A percentile compares a stretch with the other conserved stretches of the same genome.
Conservation (phyloP, 2,329 filamentous ascomycete species). For the Colletotrichum tanaceti region DNA sequence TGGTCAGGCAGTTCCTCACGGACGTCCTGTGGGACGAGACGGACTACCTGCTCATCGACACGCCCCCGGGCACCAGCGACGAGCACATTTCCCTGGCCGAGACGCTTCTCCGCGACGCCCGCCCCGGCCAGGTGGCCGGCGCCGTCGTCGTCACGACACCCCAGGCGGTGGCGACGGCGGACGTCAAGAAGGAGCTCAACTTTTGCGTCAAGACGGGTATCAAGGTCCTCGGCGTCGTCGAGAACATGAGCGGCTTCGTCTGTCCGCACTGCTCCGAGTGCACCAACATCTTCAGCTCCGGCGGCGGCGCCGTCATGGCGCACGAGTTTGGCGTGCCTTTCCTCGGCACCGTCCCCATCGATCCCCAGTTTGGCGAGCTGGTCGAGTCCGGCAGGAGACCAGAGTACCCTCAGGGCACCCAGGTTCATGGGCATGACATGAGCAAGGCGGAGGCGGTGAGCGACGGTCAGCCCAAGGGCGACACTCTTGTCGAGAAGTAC, state of each 20-base stretch:
- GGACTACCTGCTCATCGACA: constrained; percentile 96
- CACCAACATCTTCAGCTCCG: constrained; percentile 92
- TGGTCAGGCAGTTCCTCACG: constrained; percentile 95
- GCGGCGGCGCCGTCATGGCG: constrained; percentile 91
- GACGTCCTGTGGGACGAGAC: constrained; percentile 89
- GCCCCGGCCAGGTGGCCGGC: constrained; percentile 78
- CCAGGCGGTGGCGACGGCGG: constrained; percentile 91
- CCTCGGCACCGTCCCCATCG: constrained; percentile 88
- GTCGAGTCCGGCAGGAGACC: constrained; percentile 79
- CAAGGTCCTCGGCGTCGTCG: constrained; percentile 85
- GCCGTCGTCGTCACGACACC: constrained; percentile 97
- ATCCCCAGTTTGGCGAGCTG: constrained; percentile 89
- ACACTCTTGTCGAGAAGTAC: constrained; percentile 76
- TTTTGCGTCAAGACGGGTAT: constrained; percentile 89
- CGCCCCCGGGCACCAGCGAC: constrained; percentile 94
- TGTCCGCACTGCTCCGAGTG: constrained; percentile 85
- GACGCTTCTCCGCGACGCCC: constrained; percentile 75
- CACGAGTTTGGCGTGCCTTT: constrained; percentile 86
- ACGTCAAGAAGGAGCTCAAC: constrained; percentile 94
- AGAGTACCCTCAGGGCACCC: constrained; percentile 75
- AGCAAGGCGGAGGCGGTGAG: constrained; percentile 45
- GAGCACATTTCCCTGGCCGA: constrained; percentile 97
- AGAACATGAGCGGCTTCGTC: constrained; percentile 97
- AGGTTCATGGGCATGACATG: constrained; percentile 68
- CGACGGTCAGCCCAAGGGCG: constrained; percentile 28